phyloP scores from a whole-genome alignment of 2,329 filamentous ascomycete species.

The Talaromyces sp. region DNA sequence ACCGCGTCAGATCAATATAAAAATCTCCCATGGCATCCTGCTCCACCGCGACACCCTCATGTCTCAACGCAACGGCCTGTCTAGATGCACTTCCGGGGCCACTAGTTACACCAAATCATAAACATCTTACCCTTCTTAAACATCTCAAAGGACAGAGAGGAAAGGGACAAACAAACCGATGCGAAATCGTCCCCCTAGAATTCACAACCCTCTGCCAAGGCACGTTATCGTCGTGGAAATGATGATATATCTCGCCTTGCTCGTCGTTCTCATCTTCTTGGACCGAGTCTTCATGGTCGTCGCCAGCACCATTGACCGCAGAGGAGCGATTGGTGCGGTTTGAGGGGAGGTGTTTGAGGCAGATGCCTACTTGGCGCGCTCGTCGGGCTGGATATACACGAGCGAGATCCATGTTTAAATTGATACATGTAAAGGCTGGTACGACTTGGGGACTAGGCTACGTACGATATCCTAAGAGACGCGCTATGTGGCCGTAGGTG shows the following conservation, averaged over 20 bases:
- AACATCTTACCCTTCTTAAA: not conserved
- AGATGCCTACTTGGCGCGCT: conserved; percentile 81
- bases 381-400: conserved; percentile 56
- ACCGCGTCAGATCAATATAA: conserved; percentile 40
- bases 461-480: conserved; percentile 58
- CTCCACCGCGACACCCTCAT: conserved; percentile 43
- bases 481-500: conserved; percentile 73
- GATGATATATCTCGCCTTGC: conserved; percentile 30
- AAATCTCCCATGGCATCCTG: conserved; percentile 44
- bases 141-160: not conserved
- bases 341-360: conserved; percentile 75
- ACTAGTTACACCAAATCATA: conserved; percentile 22
- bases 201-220: conserved; percentile 96
- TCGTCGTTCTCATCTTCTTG: conserved; percentile 23
- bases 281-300: conserved; percentile 13
- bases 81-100: conserved; percentile 42
- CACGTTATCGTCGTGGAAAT: conserved; percentile 73
- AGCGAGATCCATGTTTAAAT: not conserved
- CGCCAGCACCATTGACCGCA: not conserved
- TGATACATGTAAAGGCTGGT: not conserved
- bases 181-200: conserved; percentile 78
- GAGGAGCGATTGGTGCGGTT: conserved; percentile 10
- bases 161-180: conserved; percentile 57
- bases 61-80: conserved; percentile 40
- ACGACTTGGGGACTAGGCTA: not conserved